Evolutionary conservation across 108 stramenopile species (phyloP).

Genomic region (Conticribra guillardii): DNA sequence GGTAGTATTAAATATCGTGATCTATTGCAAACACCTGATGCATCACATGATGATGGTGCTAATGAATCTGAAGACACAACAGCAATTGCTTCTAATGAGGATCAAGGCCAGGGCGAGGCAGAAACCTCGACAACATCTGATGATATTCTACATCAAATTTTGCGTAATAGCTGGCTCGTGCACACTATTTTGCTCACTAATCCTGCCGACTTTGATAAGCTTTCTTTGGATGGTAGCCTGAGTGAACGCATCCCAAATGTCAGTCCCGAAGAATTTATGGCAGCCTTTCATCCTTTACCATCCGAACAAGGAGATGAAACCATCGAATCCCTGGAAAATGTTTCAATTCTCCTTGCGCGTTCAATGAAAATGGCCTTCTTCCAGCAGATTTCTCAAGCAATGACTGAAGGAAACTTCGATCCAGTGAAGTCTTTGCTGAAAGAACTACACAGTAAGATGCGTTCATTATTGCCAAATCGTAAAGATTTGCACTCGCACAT

Average conservation of each 20-base stretch:
- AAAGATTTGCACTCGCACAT: constrained; percentile 60
- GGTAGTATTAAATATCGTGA: too few species aligned
- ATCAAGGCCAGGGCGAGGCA: too few species aligned
- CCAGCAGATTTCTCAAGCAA: constrained; percentile 23
- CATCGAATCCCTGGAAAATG: background rate
- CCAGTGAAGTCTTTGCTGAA: constrained; percentile 40
- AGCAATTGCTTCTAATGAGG: too few species aligned
- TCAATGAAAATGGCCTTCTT: constrained; percentile 55
- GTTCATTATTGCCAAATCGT: constrained; percentile 62
- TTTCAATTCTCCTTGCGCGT: constrained; percentile 19
- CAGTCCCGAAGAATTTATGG: constrained; percentile 38
- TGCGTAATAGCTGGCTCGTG: constrained; percentile 26
- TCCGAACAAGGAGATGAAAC: constrained; percentile 3
- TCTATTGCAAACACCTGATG: too few species aligned
- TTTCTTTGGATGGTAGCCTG: constrained; percentile 42
- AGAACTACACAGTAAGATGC: constrained; percentile 50
- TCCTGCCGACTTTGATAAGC: constrained; percentile 42
- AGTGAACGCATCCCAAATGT: constrained; percentile 8
- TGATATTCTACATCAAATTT: too few species aligned
- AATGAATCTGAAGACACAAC: too few species aligned
- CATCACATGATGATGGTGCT: too few species aligned
- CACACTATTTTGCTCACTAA: constrained; percentile 51
- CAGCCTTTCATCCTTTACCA: constrained; percentile 8
- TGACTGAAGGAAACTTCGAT: constrained; percentile 27
- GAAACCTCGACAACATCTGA: too few species aligned